Evolutionary conservation across 2,329 filamentous ascomycete species (phyloP).

Genomic region (Colletotrichum godetiae): DNA sequence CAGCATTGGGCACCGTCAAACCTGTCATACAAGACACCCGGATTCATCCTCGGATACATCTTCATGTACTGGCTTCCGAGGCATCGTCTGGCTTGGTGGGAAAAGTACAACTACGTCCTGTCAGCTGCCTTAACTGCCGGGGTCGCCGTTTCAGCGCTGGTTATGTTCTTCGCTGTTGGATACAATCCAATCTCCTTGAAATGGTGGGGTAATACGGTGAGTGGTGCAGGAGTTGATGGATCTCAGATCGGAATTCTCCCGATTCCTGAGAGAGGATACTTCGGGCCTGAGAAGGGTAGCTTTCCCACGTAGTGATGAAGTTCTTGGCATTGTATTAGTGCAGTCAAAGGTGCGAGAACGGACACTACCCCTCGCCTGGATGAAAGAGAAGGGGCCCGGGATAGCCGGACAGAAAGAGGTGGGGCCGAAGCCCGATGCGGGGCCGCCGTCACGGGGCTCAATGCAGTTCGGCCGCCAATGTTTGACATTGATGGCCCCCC

Average conservation of each 20-base stretch:
- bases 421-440: not conserved
- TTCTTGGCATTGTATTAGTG: not conserved
- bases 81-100: slow-evolving; percentile 54
- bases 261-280: slow-evolving; percentile 41
- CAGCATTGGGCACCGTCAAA: slow-evolving; percentile 57
- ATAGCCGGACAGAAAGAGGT: not conserved
- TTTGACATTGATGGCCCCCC: not conserved
- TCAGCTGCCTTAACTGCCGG: slow-evolving; percentile 55
- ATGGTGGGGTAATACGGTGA: slow-evolving; percentile 57
- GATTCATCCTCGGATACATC: slow-evolving; percentile 52
- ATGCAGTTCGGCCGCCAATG: not conserved
- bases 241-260: slow-evolving; percentile 37
- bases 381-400: not conserved
- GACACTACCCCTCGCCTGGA: too few species aligned
- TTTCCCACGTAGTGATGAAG: slow-evolving; percentile 22
- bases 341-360: too few species aligned
- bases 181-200: slow-evolving; percentile 49
- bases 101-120: slow-evolving; percentile 59
- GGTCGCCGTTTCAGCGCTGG: slow-evolving; percentile 53
- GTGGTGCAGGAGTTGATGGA: slow-evolving; percentile 38
- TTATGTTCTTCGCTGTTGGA: slow-evolving; percentile 57
- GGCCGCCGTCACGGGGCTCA: not conserved
- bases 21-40: slow-evolving; percentile 55
- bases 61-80: slow-evolving; percentile 57
- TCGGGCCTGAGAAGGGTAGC: slow-evolving; percentile 41